A percentile compares a stretch with the other conserved stretches of the same genome.
phyloP scores from a whole-genome alignment of 768 basidiomycete species.

The Tricholoma hemisulphureum region DNA sequence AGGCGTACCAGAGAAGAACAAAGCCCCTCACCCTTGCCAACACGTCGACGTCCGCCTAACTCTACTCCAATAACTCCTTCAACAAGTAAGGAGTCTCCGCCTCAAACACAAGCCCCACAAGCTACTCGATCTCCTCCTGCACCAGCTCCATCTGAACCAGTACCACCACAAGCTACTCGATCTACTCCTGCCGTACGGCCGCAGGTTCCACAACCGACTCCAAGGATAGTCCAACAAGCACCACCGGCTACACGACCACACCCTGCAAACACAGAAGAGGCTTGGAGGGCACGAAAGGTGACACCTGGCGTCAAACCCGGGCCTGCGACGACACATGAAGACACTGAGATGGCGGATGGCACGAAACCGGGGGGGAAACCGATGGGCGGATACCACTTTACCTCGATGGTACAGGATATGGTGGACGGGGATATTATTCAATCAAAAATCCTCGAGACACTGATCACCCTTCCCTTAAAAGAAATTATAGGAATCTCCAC shows the following conservation, averaged over 20 bases:
- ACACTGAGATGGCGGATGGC: background rate
- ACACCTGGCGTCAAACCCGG: background rate
- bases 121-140: background rate
- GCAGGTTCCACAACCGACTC: background rate
- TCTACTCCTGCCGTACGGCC: background rate
- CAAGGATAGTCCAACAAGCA: no score
- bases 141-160: background rate
- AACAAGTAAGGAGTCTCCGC: background rate
- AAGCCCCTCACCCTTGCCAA: background rate
- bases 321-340: background rate
- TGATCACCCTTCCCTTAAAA: background rate
- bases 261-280: background rate
- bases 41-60: background rate
- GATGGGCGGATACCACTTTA: slow-evolving; percentile 4
- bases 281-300: background rate
- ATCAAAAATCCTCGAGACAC: background rate
- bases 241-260: background rate
- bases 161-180: background rate
- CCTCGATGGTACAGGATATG: background rate
- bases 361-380: background rate
- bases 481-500: background rate
- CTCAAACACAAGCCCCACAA: background rate
- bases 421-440: background rate
- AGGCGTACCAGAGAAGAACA: background rate
- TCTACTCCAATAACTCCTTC: background rate